phyloP scores from a whole-genome alignment of 225 moss, liverwort and hornwort genomes.

The Straminergon stramineum region DNA sequence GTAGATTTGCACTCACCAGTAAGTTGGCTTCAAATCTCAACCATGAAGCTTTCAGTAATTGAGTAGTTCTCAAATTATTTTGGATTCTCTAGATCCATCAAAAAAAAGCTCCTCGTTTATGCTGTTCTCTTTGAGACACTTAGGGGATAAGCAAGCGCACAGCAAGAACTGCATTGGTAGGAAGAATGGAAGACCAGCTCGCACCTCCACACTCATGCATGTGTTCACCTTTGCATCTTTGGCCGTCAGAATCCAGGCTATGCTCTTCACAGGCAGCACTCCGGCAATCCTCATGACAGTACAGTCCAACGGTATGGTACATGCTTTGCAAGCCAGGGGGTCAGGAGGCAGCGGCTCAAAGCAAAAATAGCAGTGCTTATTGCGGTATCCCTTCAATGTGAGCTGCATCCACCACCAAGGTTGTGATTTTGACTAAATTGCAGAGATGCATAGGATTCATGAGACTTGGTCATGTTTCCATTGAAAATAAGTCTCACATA shows the following conservation, averaged over 20 bases:
- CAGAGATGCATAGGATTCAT: no score
- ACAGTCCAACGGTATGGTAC: constrained; percentile 63
- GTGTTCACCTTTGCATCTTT: constrained; percentile 53
- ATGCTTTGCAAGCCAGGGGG: constrained; percentile 50
- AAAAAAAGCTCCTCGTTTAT: no score
- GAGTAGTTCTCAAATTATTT: no score
- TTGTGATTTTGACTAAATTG: no score
- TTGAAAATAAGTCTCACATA: no score
- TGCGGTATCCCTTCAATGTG: constrained; percentile 48
- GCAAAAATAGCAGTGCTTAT: constrained; percentile 75
- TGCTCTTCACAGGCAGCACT: constrained; percentile 8
- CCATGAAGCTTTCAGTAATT: no score
- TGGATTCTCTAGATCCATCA: no score
- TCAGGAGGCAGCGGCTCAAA: constrained; percentile 63
- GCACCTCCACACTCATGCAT: constrained; percentile 73
- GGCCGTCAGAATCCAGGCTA: constrained; percentile 1
- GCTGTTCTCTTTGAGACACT: no score
- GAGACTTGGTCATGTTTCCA: no score
- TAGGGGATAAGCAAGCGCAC: constrained; percentile 52
- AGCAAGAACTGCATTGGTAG: constrained; percentile 65
- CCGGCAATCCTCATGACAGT: constrained; percentile 57
- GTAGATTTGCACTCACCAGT: no score
- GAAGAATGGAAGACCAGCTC: constrained; percentile 85
- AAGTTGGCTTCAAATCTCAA: no score
- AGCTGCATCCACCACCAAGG: constrained; percentile 46